Evolutionary conservation across 1,284 basidiomycete species (phyloP), one percentile per base, ranked within the genome.

Genomic region (Neotropicomus parvogracilis): DNA sequence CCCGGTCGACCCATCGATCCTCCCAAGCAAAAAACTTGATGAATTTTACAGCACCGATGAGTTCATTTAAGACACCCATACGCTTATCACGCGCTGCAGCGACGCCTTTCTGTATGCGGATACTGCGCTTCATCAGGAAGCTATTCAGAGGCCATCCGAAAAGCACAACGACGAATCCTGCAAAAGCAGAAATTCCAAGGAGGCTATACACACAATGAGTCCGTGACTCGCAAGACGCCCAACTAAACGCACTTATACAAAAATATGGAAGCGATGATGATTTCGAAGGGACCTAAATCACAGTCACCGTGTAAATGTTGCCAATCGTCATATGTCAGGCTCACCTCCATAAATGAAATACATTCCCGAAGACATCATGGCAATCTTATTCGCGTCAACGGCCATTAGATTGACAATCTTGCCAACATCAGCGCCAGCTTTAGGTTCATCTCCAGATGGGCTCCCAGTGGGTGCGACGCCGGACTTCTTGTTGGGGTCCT

Each of bases 21-120:
- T 90, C 87, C 88, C 88, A 90, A 4, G 86, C 87, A 53, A 90
- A 90, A 69, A 91, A 88, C 59, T 93, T 93, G 72, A 93, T 86
- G 60, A 92, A 90, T 59, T 88, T 89, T 52, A 84, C 81, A 4
- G 85, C 82, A 28, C 80, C 73, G 46, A 95, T 86, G 14, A 97
- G 73, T 66, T 97, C 94, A 50, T 86, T 94, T 58, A 97, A 68
- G 14, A 91, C 84, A 0, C 75, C 78, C 81, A 97, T 94, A 2
- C 94, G 79, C 61, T 83, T 85, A 62, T 97, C 94, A 9, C 89
- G 75, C 0, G 91, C 83, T 10, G 80, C 75, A 35, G 86, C 71
- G 20, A 89, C 66, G 8, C 82, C 82, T 64, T 88, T 88, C 52
- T 87, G 81, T 49, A 94, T 91, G 43, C 80, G 68, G 27, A 83